phyloP scores from a whole-genome alignment of 2,329 filamentous ascomycete species.

The Tolypocladium ophioglossoides region DNA sequence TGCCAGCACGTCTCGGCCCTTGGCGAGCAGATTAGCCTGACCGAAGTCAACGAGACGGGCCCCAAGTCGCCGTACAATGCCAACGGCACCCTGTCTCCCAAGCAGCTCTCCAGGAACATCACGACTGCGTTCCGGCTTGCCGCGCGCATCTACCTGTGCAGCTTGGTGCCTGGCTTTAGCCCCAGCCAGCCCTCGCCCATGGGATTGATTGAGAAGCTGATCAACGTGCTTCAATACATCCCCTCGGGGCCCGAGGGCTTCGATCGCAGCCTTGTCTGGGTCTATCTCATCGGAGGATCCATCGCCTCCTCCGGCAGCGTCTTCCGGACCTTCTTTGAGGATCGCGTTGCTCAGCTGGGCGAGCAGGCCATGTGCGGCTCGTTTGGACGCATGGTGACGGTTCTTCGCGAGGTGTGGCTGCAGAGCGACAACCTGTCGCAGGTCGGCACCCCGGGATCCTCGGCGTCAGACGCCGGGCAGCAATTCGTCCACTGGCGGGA shows the following conservation, averaged over 20 bases:
- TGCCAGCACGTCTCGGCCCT: constrained; percentile 86
- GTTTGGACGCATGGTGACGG: constrained; percentile 69
- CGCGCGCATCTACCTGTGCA: constrained; percentile 93
- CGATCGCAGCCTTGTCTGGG: constrained; percentile 88
- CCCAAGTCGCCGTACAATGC: constrained; percentile 52
- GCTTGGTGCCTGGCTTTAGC: constrained; percentile 79
- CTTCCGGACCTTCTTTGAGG: constrained; percentile 70
- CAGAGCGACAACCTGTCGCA: constrained; percentile 51
- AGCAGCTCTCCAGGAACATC: constrained; percentile 79
- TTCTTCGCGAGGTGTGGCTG: constrained; percentile 78
- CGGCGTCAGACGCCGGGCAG: constrained; percentile 27
- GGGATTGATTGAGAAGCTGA: constrained; percentile 68
- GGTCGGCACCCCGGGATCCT: constrained; percentile 23
- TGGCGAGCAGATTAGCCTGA: constrained; percentile 74
- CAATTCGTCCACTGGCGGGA: constrained; percentile 88
- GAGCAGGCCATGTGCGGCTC: constrained; percentile 72
- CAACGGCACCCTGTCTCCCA: constrained; percentile 67
- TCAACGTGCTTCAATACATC: constrained; percentile 67
- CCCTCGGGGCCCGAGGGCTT: constrained; percentile 73
- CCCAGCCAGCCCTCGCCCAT: constrained; percentile 63
- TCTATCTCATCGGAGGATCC: constrained; percentile 77
- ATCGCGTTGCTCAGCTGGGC: constrained; percentile 64
- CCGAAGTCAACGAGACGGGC: constrained; percentile 53
- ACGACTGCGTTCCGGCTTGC: constrained; percentile 85
- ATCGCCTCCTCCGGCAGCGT: constrained; percentile 60